Evolutionary conservation across 169 alveolate genomes (phyloP).

Genomic region (Cryptosporidium viatorum): DNA sequence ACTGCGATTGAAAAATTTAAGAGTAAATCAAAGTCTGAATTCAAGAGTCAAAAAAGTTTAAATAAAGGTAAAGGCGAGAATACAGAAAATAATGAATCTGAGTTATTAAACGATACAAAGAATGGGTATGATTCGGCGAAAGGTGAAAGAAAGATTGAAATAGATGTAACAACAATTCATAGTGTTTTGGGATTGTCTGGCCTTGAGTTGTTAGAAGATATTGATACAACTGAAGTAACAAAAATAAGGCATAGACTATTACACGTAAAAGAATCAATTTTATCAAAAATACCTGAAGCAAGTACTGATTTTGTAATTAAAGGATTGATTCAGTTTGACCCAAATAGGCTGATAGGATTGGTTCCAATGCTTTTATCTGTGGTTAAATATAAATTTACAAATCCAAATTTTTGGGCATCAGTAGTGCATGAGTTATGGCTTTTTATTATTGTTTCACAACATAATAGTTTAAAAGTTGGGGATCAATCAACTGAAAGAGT

Average conservation of each 20-base stretch:
- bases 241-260: constrained; percentile 57
- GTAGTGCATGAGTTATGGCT: constrained; percentile 69
- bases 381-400: constrained; percentile 46
- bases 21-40: not conserved
- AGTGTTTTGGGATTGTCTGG: constrained; percentile 69
- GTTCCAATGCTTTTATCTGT: constrained; percentile 63
- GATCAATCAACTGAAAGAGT: constrained; percentile 52
- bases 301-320: constrained; percentile 43
- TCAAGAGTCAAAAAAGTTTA: not conserved
- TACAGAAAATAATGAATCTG: constrained; percentile 9
- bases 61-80: constrained; percentile 6
- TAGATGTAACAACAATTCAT: constrained; percentile 65
- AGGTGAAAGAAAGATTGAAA: constrained; percentile 63
- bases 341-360: constrained; percentile 63
- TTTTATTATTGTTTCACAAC: constrained; percentile 47
- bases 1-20: constrained; percentile 52
- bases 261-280: constrained; percentile 53
- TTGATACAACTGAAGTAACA: constrained; percentile 61
- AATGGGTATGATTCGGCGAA: not conserved
- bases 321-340: constrained; percentile 51
- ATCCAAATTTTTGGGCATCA: constrained; percentile 74
- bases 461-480: constrained; percentile 39
- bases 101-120: not conserved
- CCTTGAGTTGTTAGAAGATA: constrained; percentile 48
- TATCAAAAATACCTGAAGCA: constrained; percentile 43